phyloP scores from a whole-genome alignment of 331 rosid species.

The Malus hybrid region DNA sequence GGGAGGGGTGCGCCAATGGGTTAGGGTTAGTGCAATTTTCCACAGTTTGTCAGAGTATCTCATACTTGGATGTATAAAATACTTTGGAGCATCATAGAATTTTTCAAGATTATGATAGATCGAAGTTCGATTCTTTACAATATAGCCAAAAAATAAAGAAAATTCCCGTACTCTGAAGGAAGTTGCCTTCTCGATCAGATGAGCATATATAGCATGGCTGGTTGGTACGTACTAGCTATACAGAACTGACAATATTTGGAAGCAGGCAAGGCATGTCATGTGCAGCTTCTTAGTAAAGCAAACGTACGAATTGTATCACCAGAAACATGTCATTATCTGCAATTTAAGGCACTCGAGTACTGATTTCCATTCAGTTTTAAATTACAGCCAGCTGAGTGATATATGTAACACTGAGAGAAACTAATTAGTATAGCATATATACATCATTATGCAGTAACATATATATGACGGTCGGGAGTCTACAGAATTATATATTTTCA shows the following conservation, averaged over 20 bases:
- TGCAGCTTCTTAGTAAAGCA: background rate
- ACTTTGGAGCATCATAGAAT: too few relatives aligned
- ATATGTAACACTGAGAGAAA: background rate
- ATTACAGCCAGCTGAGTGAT: background rate
- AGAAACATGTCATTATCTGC: slow-evolving; percentile 1
- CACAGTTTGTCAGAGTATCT: too few relatives aligned
- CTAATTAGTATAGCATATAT: background rate
- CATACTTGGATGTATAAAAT: too few relatives aligned
- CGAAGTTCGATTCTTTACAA: background rate
- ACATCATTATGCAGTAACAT: background rate
- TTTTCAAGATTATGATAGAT: background rate
- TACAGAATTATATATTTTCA: background rate
- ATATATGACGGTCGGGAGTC: background rate
- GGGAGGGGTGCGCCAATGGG: background rate
- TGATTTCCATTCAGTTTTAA: background rate
- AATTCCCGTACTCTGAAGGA: background rate
- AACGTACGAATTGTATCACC: background rate
- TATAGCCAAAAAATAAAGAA: background rate
- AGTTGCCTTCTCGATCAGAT: background rate
- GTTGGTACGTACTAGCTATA: background rate
- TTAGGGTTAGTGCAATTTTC: background rate
- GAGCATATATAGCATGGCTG: background rate
- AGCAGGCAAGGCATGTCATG: background rate
- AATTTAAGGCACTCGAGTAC: background rate
- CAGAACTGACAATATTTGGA: slow-evolving; percentile 6